Evolutionary conservation across 495 filamentous ascomycete genomes (phyloP).

Genomic region (Aspergillus sparsus): DNA sequence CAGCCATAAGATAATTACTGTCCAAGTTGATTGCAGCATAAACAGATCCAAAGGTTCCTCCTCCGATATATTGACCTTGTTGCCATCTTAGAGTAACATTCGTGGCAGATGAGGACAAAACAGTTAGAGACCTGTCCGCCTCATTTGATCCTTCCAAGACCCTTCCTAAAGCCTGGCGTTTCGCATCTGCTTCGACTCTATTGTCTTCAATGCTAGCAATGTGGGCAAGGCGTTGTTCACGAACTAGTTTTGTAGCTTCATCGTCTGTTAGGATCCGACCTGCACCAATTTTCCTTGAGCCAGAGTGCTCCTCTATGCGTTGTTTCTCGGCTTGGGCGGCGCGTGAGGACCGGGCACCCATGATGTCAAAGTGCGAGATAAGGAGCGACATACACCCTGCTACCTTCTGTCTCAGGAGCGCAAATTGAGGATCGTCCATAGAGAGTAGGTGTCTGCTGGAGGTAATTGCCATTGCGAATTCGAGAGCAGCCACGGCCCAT

Average conservation of each 20-base stretch:
- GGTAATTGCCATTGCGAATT: slow-evolving; percentile 97
- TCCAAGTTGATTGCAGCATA: slow-evolving; percentile 97
- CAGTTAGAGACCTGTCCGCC: slow-evolving; percentile 90
- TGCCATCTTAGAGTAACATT: slow-evolving; percentile 97
- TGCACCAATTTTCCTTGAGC: slow-evolving; percentile 73
- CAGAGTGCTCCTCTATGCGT: slow-evolving; percentile 71
- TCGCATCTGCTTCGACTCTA: slow-evolving; percentile 77
- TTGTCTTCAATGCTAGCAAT: slow-evolving; percentile 74
- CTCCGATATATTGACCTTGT: slow-evolving; percentile 94
- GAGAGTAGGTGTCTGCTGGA: slow-evolving; percentile 85
- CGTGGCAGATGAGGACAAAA: slow-evolving; percentile 87
- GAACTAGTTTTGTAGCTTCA: slow-evolving; percentile 72
- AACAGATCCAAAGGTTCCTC: slow-evolving; percentile 95
- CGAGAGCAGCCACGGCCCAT: slow-evolving; percentile 92
- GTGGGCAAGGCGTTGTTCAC: slow-evolving; percentile 68
- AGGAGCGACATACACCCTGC: slow-evolving; percentile 96
- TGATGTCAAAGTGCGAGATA: slow-evolving; percentile 98
- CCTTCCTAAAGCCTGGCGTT: slow-evolving; percentile 82
- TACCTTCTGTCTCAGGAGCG: slow-evolving; percentile 77
- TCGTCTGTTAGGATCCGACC: slow-evolving; percentile 80
- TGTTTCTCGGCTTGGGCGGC: slow-evolving; percentile 91
- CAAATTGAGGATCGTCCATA: slow-evolving; percentile 84
- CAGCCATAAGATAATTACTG: slow-evolving; percentile 93
- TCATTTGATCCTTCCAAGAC: slow-evolving; percentile 94
- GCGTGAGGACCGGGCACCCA: slow-evolving; percentile 90